These are phyloP conservation scores for Leishmania tropica DNA, from an alignment of 208 protist species.

Conservation along the genomic window DNA sequence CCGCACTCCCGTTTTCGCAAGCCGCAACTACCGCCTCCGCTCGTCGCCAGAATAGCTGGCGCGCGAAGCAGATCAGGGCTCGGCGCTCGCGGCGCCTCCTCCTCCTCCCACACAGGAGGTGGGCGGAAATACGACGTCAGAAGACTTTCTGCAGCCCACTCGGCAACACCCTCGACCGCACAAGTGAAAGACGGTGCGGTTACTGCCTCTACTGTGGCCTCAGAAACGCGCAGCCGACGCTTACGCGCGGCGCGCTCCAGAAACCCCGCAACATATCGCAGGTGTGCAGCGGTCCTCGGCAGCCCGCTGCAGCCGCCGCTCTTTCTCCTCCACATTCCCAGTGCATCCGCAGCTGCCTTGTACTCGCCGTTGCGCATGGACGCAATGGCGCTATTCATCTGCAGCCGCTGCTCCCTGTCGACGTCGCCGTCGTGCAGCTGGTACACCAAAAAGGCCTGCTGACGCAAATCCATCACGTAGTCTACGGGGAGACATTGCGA, in stretches of 20 bases:
- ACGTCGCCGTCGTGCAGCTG: conserved; percentile 26
- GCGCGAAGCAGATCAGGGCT: background rate
- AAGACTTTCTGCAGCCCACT: conserved; percentile 15
- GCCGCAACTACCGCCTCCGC: background rate
- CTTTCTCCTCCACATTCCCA: background rate
- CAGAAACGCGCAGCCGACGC: background rate
- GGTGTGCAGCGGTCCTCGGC: background rate
- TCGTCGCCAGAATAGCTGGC: background rate
- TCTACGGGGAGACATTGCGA: conserved; percentile 21
- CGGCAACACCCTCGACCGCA: conserved; percentile 8
- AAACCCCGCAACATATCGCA: conserved; percentile 8
- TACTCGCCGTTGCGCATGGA: conserved; percentile 23
- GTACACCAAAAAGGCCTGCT: conserved; percentile 18
- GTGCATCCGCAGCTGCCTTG: conserved; percentile 1
- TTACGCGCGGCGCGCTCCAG: background rate
- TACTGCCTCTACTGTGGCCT: background rate
- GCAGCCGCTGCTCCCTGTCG: conserved; percentile 6
- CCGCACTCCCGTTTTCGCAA: background rate
- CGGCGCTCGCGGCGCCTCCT: background rate
- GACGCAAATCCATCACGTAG: conserved; percentile 32
- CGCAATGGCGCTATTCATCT: conserved; percentile 15
- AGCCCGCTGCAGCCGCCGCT: background rate
- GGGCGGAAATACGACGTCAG: conserved; percentile 16
- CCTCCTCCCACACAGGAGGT: conserved; percentile 33
- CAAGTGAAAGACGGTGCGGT: background rate